Evolutionary conservation across 345 rosid species (phyloP).

Genomic region (Noccaea bulbosa): DNA sequence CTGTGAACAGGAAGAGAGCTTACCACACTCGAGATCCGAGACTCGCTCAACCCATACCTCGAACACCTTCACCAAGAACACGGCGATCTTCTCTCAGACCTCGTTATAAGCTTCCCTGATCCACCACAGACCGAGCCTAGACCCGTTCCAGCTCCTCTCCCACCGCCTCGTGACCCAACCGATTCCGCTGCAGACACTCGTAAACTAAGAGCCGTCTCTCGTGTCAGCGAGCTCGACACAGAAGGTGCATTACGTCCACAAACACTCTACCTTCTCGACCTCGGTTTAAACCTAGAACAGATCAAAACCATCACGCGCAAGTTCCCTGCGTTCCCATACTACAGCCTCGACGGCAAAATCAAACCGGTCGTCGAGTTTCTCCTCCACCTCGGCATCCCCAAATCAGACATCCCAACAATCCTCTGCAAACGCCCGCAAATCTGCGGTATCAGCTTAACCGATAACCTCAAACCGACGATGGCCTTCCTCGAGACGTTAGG

Average conservation of each 20-base stretch:
- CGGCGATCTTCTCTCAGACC: constrained; percentile 59
- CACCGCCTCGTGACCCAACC: constrained; percentile 42
- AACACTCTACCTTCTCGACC: constrained; percentile 70
- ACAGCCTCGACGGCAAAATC: constrained; percentile 83
- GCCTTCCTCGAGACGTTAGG: constrained; percentile 71
- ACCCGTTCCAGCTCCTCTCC: constrained; percentile 35
- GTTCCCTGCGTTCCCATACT: constrained; percentile 83
- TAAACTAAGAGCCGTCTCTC: constrained; percentile 67
- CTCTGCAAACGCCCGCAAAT: constrained; percentile 82
- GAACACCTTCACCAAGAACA: constrained; percentile 68
- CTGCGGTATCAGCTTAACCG: constrained; percentile 79
- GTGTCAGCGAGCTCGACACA: constrained; percentile 61
- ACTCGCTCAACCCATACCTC: constrained; percentile 79
- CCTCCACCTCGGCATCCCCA: constrained; percentile 74
- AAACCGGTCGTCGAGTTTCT: constrained; percentile 89
- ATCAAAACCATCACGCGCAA: constrained; percentile 71
- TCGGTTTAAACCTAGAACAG: constrained; percentile 80
- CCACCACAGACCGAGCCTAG: constrained; percentile 51
- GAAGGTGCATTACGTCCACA: constrained; percentile 75
- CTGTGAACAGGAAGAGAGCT: constrained; percentile 79
- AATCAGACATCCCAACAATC: constrained; percentile 63
- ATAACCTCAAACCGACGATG: constrained; percentile 84
- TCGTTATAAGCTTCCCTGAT: constrained; percentile 75
- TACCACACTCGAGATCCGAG: constrained; percentile 85
- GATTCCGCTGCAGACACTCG: constrained; percentile 49